Percentiles rank a stretch among this genome's conserved stretches.
These are phyloP conservation scores for Babesia divergens DNA, from an alignment of 169 alveolate genomes.

Conservation along the genomic window DNA sequence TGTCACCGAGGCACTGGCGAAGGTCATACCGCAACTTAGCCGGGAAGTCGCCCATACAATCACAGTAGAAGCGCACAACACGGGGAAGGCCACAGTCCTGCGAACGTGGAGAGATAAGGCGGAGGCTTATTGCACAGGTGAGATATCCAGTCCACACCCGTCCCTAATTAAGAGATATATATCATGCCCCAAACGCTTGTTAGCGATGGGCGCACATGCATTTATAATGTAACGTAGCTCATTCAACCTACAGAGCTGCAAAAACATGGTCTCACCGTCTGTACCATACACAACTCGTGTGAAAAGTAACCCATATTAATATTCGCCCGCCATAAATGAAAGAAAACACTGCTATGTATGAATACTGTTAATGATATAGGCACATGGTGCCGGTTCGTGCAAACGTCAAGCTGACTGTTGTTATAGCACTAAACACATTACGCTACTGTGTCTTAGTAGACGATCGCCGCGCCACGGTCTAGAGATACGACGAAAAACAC, in stretches of 20 bases:
- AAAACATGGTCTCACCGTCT: conserved; percentile 52
- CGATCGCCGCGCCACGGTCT: conserved; percentile 6
- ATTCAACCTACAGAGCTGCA: conserved; percentile 35
- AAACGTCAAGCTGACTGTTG: too few relatives aligned
- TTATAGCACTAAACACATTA: too few relatives aligned
- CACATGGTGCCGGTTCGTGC: background rate
- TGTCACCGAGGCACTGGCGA: conserved; percentile 76
- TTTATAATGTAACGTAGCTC: background rate
- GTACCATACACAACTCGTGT: conserved; percentile 29
- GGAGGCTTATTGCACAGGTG: conserved; percentile 64
- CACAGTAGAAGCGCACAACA: conserved; percentile 80
- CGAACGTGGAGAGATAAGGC: conserved; percentile 79
- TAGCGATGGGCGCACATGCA: background rate
- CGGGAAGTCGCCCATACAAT: conserved; percentile 78
- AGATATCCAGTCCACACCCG: background rate
- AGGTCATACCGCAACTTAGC: conserved; percentile 71
- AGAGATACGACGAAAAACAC: conserved; percentile 34
- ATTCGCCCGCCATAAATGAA: background rate
- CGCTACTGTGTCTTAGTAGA: background rate
- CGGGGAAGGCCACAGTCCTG: conserved; percentile 75
- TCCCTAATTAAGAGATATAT: background rate
- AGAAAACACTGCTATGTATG: background rate
- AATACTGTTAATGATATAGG: background rate
- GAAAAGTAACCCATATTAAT: background rate
- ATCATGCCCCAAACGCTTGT: background rate